phyloP scores from a whole-genome alignment of 768 basidiomycete species.

The Leccinum uliginosum region DNA sequence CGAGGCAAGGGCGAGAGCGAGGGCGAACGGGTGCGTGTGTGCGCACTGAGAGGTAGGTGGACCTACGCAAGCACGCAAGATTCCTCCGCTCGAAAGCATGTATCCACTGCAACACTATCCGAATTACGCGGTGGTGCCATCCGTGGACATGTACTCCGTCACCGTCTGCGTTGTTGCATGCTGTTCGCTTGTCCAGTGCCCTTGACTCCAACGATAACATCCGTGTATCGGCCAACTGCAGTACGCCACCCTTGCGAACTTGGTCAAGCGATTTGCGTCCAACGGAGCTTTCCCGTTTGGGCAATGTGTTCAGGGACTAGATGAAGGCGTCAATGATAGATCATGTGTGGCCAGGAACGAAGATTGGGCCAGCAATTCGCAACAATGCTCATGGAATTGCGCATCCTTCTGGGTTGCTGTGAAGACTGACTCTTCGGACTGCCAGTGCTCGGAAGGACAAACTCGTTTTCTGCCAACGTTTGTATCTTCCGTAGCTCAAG shows the following conservation, averaged over 20 bases:
- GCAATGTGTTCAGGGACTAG: conserved; percentile 61
- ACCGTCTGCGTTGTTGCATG: no score
- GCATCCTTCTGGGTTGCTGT: conserved; percentile 85
- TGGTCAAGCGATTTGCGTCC: conserved; percentile 71
- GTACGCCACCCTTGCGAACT: conserved; percentile 52
- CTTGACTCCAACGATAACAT: conserved; percentile 45
- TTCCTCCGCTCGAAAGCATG: no score
- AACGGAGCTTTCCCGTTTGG: conserved; percentile 76
- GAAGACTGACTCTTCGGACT: conserved; percentile 59
- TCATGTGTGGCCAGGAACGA: background rate
- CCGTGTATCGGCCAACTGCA: conserved; percentile 36
- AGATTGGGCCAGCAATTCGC: conserved; percentile 71
- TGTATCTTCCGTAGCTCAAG: conserved; percentile 84
- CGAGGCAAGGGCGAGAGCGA: no score
- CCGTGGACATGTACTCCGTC: no score
- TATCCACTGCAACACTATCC: no score
- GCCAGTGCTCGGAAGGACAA: conserved; percentile 48
- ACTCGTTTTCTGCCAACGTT: conserved; percentile 81
- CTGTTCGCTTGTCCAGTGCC: no score
- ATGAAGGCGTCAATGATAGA: conserved; percentile 8
- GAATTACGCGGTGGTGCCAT: no score
- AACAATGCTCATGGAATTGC: conserved; percentile 74
- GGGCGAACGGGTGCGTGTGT: no score
- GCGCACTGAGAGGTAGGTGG: no score
- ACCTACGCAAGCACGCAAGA: no score